These are phyloP conservation scores for Nemania abortiva DNA, from an alignment of 2,329 filamentous ascomycete species.

Conservation along the genomic window DNA sequence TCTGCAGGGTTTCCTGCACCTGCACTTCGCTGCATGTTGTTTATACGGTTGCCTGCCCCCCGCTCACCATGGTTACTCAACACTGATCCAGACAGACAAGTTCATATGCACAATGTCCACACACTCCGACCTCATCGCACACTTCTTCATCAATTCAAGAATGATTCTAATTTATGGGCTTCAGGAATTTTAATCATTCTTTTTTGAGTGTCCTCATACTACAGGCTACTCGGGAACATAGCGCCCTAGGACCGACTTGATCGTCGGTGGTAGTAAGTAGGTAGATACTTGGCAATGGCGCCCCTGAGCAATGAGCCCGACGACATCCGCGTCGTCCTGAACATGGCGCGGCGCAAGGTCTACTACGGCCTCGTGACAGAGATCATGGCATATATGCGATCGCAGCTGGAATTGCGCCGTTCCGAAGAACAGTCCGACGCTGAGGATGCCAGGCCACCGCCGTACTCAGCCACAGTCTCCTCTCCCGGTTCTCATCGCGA, in stretches of 20 bases:
- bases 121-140: too few relatives aligned
- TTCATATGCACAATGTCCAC: too few relatives aligned
- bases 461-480: slow-evolving; percentile 37
- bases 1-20: background rate
- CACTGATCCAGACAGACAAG: background rate
- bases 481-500: background rate
- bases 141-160: too few relatives aligned
- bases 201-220: too few relatives aligned
- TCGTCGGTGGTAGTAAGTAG: background rate
- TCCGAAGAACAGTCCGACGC: slow-evolving; percentile 17
- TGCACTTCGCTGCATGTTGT: background rate
- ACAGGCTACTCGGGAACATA: too few relatives aligned
- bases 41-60: background rate
- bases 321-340: slow-evolving; percentile 67
- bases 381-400: slow-evolving; percentile 67
- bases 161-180: too few relatives aligned
- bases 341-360: slow-evolving; percentile 63
- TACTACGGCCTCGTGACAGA: slow-evolving; percentile 64
- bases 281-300: slow-evolving; percentile 61
- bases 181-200: too few relatives aligned
- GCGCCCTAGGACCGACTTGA: too few relatives aligned
- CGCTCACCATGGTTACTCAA: background rate
- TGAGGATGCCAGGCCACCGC: slow-evolving; percentile 33
- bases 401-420: slow-evolving; percentile 59
- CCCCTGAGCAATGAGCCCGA: slow-evolving; percentile 67